Base-by-base conservation (phyloP, 495 filamentous ascomycete species). In the Chaetomium fimeti region DNA sequence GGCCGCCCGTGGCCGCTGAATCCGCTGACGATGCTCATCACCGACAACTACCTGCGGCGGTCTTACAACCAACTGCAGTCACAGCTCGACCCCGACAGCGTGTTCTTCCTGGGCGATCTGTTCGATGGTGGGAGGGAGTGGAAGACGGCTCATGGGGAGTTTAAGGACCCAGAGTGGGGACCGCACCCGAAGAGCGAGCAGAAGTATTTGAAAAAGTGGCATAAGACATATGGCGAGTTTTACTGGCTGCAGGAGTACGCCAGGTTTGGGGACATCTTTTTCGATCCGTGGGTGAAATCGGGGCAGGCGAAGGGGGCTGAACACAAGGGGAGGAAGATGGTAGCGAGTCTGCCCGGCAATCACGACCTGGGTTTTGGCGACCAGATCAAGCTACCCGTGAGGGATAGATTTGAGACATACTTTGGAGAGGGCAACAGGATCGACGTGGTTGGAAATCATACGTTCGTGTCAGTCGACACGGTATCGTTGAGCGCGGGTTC, bases 41-140 rank as follows among this genome's bases (percentile, higher is more conserved):
- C 91, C 7, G 95, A 99, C 71, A 87, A 90, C 63, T 99, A 96
- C 70, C 79, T 98, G 62, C 85, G 88, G 20, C 88, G 92, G 13
- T 87, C 88, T 6, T 98, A 93, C 71, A 83, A 79, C 22, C 81
- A 83, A 20, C 80, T 97, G 48, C 89, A 94, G 68, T 72, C 79
- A 22, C 71, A 82, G 9, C 80, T 98, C 15, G 79, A 84, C 32
- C 95, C 95, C 4, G 89, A 94, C 66, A 92, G 88, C 36, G 82
- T 93, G 2, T 80, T 96, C 68, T 98, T 99, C 73, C 80, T 99
- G 0, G 95, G 95, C 5, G 95, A 99, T 70, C 80, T 99, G 1
- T 97, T 99, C 68, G 95, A 99, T 70, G 95, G 95, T 2, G 95
- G 95, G 16, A 83, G 95, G 69, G 95, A 99, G 77, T 99, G 95